Evolutionary conservation across 2,329 filamentous ascomycete genomes (phyloP), one percentile per base, ranked within the genome.

Genomic region (Geosmithia morbida): DNA sequence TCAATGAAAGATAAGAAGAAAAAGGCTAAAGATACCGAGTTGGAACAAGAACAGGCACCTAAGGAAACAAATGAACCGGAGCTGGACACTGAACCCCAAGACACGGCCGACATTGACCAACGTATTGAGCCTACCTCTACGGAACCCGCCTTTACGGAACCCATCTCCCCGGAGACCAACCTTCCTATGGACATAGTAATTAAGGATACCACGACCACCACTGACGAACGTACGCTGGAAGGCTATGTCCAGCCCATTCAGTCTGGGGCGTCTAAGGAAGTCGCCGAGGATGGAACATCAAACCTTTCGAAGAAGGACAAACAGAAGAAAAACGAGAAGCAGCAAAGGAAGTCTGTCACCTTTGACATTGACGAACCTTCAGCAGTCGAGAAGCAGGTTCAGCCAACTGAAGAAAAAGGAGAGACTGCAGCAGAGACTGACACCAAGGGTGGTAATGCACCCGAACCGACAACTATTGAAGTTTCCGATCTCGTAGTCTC

Each of bases 1-100:
- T 50, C 48, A 33, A 56, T 61, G 44, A 59, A 59, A 51, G 59
- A 57, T 45, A 61, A 62, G 54, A 55, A 55, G 46, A 57, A 56
- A 46, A 52, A 56, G 30, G 43, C 45, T 29, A 49, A 49, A 47
- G 48, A 49, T 43, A 41, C 30, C 33, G 48, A 47, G 45, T 45
- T 37, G 47, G 45, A 49, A 46, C 13, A 44, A 46, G 19, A 37
- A 47, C 45, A 49, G 48, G 45, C 47, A 46, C 48, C 48, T 43
- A 43, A 47, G 41, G 30, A 41, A 18, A 45, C 45, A 16, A 18
- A 45, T 44, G 41, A 4, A 26, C 41, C 44, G 51, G 48, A 49
- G 37, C 33, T 45, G 19, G 41, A 43, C n/a, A 30, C 45, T 29
- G 41, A 46, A 43, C 47, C 43, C n/a, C 46, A n/a, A 10, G 46